phyloP scores from a whole-genome alignment of 805 yeast genomes.

The Kazachstania kunashirensis region DNA sequence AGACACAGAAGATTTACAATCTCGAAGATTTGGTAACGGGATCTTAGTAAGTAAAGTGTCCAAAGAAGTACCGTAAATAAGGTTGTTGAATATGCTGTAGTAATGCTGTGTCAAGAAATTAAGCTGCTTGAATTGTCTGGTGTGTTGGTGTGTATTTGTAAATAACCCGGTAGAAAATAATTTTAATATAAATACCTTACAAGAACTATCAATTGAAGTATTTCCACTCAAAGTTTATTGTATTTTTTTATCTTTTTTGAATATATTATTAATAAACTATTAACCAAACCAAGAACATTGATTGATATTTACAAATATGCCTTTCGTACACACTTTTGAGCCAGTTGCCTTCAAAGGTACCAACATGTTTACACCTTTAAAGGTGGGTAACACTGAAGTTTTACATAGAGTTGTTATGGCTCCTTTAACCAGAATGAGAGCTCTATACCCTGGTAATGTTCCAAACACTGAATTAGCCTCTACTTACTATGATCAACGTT shows the following conservation, averaged over 20 bases:
- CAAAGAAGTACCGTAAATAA: too few species aligned
- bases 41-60: too few species aligned
- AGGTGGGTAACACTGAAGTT: conserved; percentile 31
- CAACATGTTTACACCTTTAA: conserved; percentile 21
- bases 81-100: too few species aligned
- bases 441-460: conserved; percentile 28
- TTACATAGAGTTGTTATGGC: conserved; percentile 32
- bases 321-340: conserved; percentile 12
- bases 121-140: not conserved
- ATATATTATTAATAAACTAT: not conserved
- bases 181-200: not conserved
- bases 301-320: conserved; percentile 5
- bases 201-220: not conserved
- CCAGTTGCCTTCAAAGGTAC: conserved; percentile 14
- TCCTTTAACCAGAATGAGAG: conserved; percentile 37
- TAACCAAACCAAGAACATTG: not conserved
- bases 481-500: conserved; percentile 45
- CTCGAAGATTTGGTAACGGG: too few species aligned
- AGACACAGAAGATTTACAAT: too few species aligned
- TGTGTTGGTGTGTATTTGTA: not conserved
- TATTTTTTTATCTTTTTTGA: not conserved
- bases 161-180: not conserved
- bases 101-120: too few species aligned
- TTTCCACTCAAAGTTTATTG: not conserved
- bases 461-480: conserved; percentile 35